Evolutionary conservation across 1,284 basidiomycete species (phyloP).

Genomic region (Ustilago sp.): DNA sequence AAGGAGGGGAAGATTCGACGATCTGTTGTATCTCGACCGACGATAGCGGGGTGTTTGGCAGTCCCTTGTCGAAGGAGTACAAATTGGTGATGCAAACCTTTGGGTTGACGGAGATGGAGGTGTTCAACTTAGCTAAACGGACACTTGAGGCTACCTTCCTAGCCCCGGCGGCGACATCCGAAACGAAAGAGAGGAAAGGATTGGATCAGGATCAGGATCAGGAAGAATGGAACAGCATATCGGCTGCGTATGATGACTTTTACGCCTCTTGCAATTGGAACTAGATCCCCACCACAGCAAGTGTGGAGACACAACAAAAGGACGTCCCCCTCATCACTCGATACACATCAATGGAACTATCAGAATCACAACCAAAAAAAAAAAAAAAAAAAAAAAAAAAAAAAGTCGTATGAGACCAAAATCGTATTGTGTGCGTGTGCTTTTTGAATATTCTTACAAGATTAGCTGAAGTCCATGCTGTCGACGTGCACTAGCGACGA

Average conservation of each 20-base stretch:
- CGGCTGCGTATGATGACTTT: slow-evolving; percentile 10
- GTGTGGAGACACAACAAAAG: neutral
- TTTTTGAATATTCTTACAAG: slow-evolving; percentile 3
- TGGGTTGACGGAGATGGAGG: slow-evolving; percentile 12
- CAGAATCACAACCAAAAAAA: neutral
- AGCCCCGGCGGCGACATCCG: neutral
- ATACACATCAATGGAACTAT: neutral
- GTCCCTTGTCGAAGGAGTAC: slow-evolving; percentile 45
- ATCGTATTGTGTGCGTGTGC: neutral
- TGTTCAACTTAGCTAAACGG: slow-evolving; percentile 14
- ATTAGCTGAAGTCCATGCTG: neutral
- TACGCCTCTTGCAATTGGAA: slow-evolving; percentile 9
- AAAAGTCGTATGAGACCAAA: neutral
- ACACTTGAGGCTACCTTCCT: slow-evolving; percentile 23
- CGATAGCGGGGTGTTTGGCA: slow-evolving; percentile 51
- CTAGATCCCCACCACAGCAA: neutral
- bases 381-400: neutral
- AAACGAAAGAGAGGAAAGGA: neutral
- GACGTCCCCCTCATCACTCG: neutral
- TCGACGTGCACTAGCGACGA: slow-evolving; percentile 28
- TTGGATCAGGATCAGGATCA: neutral
- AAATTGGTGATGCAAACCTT: slow-evolving; percentile 37
- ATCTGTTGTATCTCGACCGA: slow-evolving; percentile 50
- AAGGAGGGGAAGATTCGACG: neutral
- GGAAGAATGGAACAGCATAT: slow-evolving; percentile 8